Base-by-base conservation (phyloP, 345 rosid species). In the Physaria fendleri region DNA sequence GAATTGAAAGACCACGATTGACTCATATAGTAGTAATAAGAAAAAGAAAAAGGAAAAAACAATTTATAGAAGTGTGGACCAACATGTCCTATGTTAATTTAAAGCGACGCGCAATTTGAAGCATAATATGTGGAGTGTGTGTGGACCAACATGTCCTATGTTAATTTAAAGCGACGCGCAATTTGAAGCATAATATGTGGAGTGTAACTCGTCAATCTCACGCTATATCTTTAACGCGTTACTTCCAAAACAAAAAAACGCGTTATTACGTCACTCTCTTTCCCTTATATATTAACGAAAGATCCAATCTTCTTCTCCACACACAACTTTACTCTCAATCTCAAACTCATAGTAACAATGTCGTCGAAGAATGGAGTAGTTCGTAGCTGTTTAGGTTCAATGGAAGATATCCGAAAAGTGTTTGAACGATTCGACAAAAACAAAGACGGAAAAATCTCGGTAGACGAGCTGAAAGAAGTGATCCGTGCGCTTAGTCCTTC, bases 401-500 rank as follows among this genome's bases (percentile, higher is more conserved):
- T 60, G 47, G 90, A 78, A 2, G 91, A 93, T 23, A 76, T 83
- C 5, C 49, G 65, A 9, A 56, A 46, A n/a, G 81, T 88, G 2
- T 93, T 93, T 62, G 56, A 74, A 35, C 79, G 86, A 39, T 84
- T 82, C 76, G 99, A 93, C 77, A 83, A 79, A 50, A 93, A 88
- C 77, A 85, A 91, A 22, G 99, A 93, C 71, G 99, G 99, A 0
- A 84, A 74, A 80, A 93, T 93, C 85, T 93, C 94, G 4, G 64
- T 71, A 35, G 72, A 74, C 10, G 99, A 93, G 74, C 79, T 93
- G 0, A 71, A 69, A 22, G 84, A 83, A 21, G 79, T 76, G 59
- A 77, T 93, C 30, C 59, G 52, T 2, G 81, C 82, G 5, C 83
- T 93, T 2, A 28, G 13, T 82, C 71, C 90, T 5, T 17, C 49